Base-by-base conservation (phyloP, 331 rosid genomes). In the Saraca asoca region DNA sequence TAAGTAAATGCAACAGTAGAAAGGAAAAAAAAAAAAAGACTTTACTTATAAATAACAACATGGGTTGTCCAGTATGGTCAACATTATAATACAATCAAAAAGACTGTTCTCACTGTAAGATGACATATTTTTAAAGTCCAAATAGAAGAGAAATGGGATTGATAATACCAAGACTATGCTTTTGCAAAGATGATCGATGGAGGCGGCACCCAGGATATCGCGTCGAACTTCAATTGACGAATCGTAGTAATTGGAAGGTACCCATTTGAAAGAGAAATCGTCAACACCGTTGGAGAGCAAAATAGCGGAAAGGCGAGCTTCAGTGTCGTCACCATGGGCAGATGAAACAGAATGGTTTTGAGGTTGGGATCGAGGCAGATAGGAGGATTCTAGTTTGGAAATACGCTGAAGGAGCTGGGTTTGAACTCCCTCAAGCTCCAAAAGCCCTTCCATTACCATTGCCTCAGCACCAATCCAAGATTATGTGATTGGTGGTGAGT, bases 181-280 rank as follows among this genome's bases (percentile, higher is more conserved):
- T 85, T 93, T 93, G 87, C 98, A 93, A 65, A 93, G 98, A 75
- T 93, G 96, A 16, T 90, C 37, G 52, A 85, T 31, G 5, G 96
- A 89, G 12, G 90, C 78, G 17, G 96, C 95, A 34, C 59, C 62
- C 58, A 93, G 90, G 39, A 78, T 80, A 20, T 84, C 86, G 3
- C 96, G 85, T 7, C 95, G 88, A 24, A 80, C 69, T 65, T 93
- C 95, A 51, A 89, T 83, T 14, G 96, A 54, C 91, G 86, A 93
- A 9, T 84, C 87, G 83, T 93, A 89, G 83, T 89, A 93, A 72
- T 87, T 82, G 35, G 80, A 43, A 13, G 95, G 75, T 48, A 93
- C 98, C 44, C 79, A 72, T 45, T 84, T 87, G 88, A 93, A 93
- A 53, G 85, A 57, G 83, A 89, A 89, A 61, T 89, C 81, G 67